Percentiles rank a stretch among this genome's conserved stretches.
These are phyloP conservation scores for Amaranthus cruentus DNA, from an alignment of 148 eudicot species.

Conservation along the genomic window DNA sequence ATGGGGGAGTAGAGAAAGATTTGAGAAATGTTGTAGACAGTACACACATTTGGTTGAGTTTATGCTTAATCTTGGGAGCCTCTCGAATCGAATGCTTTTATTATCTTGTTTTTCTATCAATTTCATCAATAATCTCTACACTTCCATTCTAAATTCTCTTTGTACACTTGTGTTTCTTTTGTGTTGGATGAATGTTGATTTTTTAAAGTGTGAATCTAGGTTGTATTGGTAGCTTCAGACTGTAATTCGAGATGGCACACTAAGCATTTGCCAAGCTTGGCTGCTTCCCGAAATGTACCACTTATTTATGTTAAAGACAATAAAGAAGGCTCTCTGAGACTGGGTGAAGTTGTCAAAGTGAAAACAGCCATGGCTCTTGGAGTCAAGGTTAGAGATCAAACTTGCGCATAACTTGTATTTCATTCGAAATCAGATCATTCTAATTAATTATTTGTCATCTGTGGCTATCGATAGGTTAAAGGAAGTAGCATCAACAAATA, in stretches of 20 bases:
- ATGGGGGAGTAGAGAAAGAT: too few species aligned
- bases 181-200: background rate
- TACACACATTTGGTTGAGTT: too few species aligned
- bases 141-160: background rate
- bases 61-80: too few species aligned
- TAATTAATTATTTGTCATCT: background rate
- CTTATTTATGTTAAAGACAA: constrained; percentile 62
- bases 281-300: constrained; percentile 66
- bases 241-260: constrained; percentile 74
- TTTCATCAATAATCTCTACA: too few species aligned
- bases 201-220: constrained; percentile 32
- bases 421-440: background rate
- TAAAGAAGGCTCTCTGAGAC: constrained; percentile 64
- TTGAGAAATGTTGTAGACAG: too few species aligned
- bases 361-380: constrained; percentile 84
- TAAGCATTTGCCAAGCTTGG: constrained; percentile 73
- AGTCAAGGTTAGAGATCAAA: constrained; percentile 45
- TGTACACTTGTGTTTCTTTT: background rate
- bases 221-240: constrained; percentile 76
- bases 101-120: too few species aligned
- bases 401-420: background rate
- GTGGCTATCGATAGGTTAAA: constrained; percentile 38
- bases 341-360: constrained; percentile 68
- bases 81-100: background rate
- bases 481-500: constrained; percentile 48